Conservation (phyloP, 2,329 filamentous ascomycete species). For the Coleophoma crateriformis region DNA sequence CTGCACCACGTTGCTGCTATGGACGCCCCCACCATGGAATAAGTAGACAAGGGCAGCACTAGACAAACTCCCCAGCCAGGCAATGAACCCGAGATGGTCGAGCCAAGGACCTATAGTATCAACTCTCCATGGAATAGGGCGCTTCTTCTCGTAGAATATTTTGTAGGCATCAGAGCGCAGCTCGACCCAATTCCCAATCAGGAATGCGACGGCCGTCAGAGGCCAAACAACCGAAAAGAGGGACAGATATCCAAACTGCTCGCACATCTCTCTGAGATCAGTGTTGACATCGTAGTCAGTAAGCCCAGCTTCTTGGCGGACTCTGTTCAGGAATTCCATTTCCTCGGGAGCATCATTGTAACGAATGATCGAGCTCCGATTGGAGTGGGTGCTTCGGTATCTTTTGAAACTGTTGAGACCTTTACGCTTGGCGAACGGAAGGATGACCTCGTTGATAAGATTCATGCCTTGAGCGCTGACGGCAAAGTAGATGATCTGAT, state of each 20-base stretch:
- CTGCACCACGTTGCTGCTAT: slow-evolving; percentile 34
- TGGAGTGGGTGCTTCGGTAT: slow-evolving; percentile 28
- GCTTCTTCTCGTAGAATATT: slow-evolving; percentile 67
- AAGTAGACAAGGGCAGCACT: slow-evolving; percentile 70
- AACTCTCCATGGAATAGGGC: slow-evolving; percentile 61
- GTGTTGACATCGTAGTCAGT: slow-evolving; percentile 67
- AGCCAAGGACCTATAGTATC: slow-evolving; percentile 74
- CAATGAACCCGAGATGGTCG: slow-evolving; percentile 60
- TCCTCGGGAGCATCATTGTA: slow-evolving; percentile 56
- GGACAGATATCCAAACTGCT: slow-evolving; percentile 69
- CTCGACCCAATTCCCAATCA: slow-evolving; percentile 75
- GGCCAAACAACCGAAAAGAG: slow-evolving; percentile 75
- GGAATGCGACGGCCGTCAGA: slow-evolving; percentile 64
- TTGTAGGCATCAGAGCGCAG: slow-evolving; percentile 73
- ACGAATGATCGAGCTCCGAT: slow-evolving; percentile 39
- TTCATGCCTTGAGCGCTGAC: slow-evolving; percentile 68
- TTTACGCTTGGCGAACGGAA: slow-evolving; percentile 63
- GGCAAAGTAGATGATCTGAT: slow-evolving; percentile 71
- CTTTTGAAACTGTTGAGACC: slow-evolving; percentile 39
- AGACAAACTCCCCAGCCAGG: slow-evolving; percentile 68
- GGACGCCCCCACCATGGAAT: slow-evolving; percentile 39
- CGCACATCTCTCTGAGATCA: slow-evolving; percentile 68
- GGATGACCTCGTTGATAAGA: slow-evolving; percentile 65
- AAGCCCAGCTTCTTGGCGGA: slow-evolving; percentile 62
- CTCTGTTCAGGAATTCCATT: slow-evolving; percentile 53